Evolutionary conservation across 176 grass and related monocot genomes (phyloP).

Genomic region (Canna indica): DNA sequence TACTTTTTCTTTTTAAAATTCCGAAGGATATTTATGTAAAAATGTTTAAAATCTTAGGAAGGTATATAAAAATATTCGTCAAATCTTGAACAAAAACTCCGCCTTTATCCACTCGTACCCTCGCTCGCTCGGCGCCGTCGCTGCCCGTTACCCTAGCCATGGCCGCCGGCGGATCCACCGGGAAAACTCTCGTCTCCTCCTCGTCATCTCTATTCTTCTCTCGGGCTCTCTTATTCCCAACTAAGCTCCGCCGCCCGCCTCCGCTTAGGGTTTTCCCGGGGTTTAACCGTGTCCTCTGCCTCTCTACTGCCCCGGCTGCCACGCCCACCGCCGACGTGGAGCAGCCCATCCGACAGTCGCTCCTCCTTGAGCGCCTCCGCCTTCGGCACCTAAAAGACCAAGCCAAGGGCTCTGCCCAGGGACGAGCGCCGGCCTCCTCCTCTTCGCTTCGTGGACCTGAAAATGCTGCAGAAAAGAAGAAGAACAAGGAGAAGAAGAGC

Average conservation of each 20-base stretch:
- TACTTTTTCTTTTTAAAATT: no score
- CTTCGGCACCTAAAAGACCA: conserved; percentile 71
- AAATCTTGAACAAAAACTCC: no score
- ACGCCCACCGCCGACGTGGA: conserved; percentile 7
- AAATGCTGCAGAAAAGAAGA: conserved; percentile 20
- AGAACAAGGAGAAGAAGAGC: conserved; percentile 29
- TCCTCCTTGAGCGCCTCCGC: conserved; percentile 83
- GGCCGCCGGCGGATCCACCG: conserved; percentile 6
- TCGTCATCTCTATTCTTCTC: conserved; percentile 29
- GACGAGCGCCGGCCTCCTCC: neutral
- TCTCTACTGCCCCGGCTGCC: conserved; percentile 28
- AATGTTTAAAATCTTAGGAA: no score
- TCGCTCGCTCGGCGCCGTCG: neutral
- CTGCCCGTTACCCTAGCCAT: neutral
- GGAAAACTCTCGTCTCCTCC: conserved; percentile 18
- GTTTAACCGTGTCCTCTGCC: conserved; percentile 28
- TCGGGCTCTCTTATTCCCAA: conserved; percentile 15
- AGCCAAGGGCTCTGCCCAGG: neutral
- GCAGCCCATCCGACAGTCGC: conserved; percentile 40
- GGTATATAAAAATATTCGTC: no score
- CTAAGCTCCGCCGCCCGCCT: conserved; percentile 14
- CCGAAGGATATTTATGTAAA: no score
- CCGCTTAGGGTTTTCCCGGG: conserved; percentile 32
- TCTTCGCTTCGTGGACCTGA: conserved; percentile 16
- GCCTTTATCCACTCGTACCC: neutral